Evolutionary conservation across 1,284 basidiomycete species (phyloP), one percentile per base, ranked within the genome.

Genomic region (Coniferiporia weirii): DNA sequence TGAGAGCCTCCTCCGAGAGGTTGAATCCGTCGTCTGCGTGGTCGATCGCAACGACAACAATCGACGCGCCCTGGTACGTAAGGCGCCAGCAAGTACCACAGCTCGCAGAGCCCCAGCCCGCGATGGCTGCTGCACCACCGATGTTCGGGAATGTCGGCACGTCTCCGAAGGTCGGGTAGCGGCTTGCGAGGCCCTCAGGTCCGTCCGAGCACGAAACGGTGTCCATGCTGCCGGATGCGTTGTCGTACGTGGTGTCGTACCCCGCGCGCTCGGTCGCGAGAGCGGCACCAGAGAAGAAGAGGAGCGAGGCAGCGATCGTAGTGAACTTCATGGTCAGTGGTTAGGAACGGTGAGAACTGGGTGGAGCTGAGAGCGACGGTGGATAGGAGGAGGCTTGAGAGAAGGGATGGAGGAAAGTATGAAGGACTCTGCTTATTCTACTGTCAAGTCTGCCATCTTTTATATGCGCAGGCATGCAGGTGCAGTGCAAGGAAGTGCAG

Each of bases 61-160:
- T 58, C n/a, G 61, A 67, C 6, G 9, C 63, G 4, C 56, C 57
- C 0, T 64, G 51, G 57, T 69, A 75, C 2, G 68, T 70, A 45
- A 73, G 20, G 0, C 58, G 58, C 59, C 73, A 76, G 57, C 73
- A 75, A 4, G 63, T 40, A 3, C 73, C 75, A 35, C 73, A 76
- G 22, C 63, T 51, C 0, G 67, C n/a, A 0, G 69, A 71, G 56
- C 69, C 58, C 63, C 63, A 75, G 6, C 63, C 59, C 4, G 60
- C 45, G 17, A 75, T 61, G 19, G 70, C 68, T 32, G 61, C 64
- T 2, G 64, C 71, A 0, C 68, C 73, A 6, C 73, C 72, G 49
- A 76, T 56, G 44, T 63, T 52, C 0, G 74, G 74, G 65, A 67
- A 76, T 6, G 12, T 53, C 1, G 70, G 69, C 7, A 75, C 51